Base-by-base conservation (phyloP, 2,329 filamentous ascomycete genomes). In the Pseudogymnoascus sp. region DNA sequence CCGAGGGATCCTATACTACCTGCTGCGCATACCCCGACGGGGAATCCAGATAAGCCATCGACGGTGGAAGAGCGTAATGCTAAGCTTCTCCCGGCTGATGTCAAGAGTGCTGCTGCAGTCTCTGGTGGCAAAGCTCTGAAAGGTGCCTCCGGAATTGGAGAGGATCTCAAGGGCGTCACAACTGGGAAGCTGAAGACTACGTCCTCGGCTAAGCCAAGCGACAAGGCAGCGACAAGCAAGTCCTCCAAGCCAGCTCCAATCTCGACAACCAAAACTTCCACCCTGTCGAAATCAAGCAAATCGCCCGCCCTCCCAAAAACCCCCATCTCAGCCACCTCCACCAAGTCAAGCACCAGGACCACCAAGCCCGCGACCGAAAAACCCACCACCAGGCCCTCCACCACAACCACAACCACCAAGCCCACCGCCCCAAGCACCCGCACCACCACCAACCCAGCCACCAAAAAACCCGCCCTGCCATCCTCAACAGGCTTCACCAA, bases 401-500 rank as follows among this genome's bases (percentile, higher is more conserved):
- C 53, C 5, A 37, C 53, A 53, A 53, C 44, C 79, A 33, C 31
- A 69, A 83, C 78, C 65, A 77, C 78, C 37, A 37, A 47, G 7
- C 71, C 76, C 8, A 70, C 78, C 8, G 70, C 78, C 2, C 78
- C 79, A 56, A 67, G 73, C 1, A 75, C 76, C 18, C 70, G 77
- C 25, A 71, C 70, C 25, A 71, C 70, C 23, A 71, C 70, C 23
- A 65, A 71, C n/a, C 74, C 75, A 23, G 53, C 53, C 5, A 59
- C 67, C 67, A 28, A 67, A 66, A 63, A 69, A 68, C 35, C 67
- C 64, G 28, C 61, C 69, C 28, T 70, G 70, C n/a, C 70, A 70
- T 28, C 69, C 70, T 37, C 70, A 70, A 47, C 67, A 67, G 44
- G 71, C 70, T 81, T 82, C 65, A 75, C 79, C 28, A 87, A 86